Base-by-base conservation (phyloP, 2,329 filamentous ascomycete genomes). In the Sclerotinia glacialis region DNA sequence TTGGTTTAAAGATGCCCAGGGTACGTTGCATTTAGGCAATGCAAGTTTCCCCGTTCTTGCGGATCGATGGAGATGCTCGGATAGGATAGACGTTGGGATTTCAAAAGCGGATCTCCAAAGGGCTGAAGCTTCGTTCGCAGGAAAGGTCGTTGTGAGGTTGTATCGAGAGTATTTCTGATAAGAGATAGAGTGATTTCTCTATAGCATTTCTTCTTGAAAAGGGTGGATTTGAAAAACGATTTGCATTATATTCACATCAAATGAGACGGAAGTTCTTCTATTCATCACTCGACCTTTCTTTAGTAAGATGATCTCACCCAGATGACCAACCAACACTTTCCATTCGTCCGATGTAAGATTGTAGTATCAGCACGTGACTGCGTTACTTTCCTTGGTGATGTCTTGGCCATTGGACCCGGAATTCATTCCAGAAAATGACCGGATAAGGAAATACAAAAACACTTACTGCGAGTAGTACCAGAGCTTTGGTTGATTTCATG, bases 11-110 rank as follows among this genome's bases (percentile, higher is more conserved):
- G 54, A 34, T 55, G 26, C 18, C 61, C 40, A 46, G 26, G 23
- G 42, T 34, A 44, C 28, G 34, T 55, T 46, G 60, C 49, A 18
- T 54, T 23, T 46, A 49, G 47, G 23, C 11, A 28, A 50, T 40
- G 40, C 55, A 46, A 31, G 23, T 58, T 46, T 31, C 40, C 55
- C 40, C 18, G 28, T 23, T 50, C 14, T 42, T 50, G 46, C 42
- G 42, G 59, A 62, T 62, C 3, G 59, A 62, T 52, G 59, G 47
- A 49, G 31, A 26, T 49, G 55, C 28, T 46, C 40, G 40, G 26
- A 46, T 46, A 28, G 18, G 42, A 1, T 59, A 44, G 23, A 55
- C 34, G 31, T 42, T 56, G 21, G 55, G 28, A 5, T n/a, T 54
- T 37, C 6, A 37, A 34, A 55, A 55, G 31, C 34, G 53, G 53